Conservation (phyloP, 164 flowering plant genomes). For the Aristolochia fimbriata region DNA sequence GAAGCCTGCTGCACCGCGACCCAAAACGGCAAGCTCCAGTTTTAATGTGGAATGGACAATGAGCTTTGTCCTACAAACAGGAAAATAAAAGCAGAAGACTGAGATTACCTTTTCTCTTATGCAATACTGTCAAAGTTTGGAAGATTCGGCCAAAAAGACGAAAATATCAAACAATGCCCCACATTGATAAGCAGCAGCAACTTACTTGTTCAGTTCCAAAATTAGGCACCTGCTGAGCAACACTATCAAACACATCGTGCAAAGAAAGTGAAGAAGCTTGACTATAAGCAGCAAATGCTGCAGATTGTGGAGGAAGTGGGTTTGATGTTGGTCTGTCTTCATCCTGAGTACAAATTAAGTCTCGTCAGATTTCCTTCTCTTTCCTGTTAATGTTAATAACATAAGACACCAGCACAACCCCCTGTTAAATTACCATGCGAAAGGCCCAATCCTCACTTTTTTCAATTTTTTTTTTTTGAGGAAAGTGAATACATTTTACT, state of each 20-base stretch:
- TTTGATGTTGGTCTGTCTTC: slow-evolving; percentile 76
- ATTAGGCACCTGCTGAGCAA: slow-evolving; percentile 73
- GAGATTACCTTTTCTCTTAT: neutral
- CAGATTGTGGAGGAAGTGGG: slow-evolving; percentile 94
- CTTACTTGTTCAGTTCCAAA: slow-evolving; percentile 93
- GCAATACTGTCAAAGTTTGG: too few relatives aligned
- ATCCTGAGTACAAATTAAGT: slow-evolving; percentile 31
- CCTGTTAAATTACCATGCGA: too few relatives aligned
- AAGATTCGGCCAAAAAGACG: too few relatives aligned
- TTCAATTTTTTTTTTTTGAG: too few relatives aligned
- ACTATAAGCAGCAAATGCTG: slow-evolving; percentile 48
- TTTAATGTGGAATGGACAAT: slow-evolving; percentile 92
- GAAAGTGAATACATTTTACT: too few relatives aligned
- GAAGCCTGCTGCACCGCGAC: slow-evolving; percentile 85
- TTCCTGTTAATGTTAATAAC: too few relatives aligned
- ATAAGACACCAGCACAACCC: neutral
- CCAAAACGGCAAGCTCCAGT: slow-evolving; percentile 98
- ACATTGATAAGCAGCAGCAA: too few relatives aligned
- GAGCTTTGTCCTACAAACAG: slow-evolving; percentile 76
- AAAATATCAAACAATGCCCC: too few relatives aligned
- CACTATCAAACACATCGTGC: slow-evolving; percentile 48
- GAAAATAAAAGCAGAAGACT: neutral
- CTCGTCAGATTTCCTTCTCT: too few relatives aligned
- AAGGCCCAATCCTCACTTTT: too few relatives aligned
- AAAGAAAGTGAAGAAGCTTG: slow-evolving; percentile 30